Conservation (phyloP, 352 stramenopile species). For the Phytophthora capsici region DNA sequence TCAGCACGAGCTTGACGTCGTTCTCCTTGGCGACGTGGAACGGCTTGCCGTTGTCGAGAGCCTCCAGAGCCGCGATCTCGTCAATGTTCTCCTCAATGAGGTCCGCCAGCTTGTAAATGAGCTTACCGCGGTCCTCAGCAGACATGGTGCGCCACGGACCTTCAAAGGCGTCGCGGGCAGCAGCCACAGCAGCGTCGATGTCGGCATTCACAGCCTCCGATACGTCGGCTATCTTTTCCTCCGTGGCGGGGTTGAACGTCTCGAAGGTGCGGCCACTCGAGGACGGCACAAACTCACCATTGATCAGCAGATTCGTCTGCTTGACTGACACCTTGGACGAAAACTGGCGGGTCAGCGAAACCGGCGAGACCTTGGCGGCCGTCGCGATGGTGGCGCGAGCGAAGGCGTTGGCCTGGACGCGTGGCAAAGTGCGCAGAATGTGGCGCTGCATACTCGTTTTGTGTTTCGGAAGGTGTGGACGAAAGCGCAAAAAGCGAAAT, state of each 20-base stretch:
- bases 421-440: slow-evolving; percentile 41
- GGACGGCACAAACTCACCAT: slow-evolving; percentile 82
- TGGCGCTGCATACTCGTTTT: slow-evolving; percentile 42
- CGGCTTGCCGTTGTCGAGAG: slow-evolving; percentile 95
- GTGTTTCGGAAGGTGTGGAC: slow-evolving; percentile 6
- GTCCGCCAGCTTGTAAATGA: slow-evolving; percentile 55
- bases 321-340: slow-evolving; percentile 44
- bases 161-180: slow-evolving; percentile 66
- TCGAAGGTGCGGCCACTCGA: slow-evolving; percentile 71
- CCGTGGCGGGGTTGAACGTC: slow-evolving; percentile 79
- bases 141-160: slow-evolving; percentile 65
- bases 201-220: slow-evolving; percentile 61
- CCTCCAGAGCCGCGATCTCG: slow-evolving; percentile 87
- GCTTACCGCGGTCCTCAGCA: slow-evolving; percentile 36
- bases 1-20: slow-evolving; percentile 76
- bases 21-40: slow-evolving; percentile 68
- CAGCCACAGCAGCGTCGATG: slow-evolving; percentile 70
- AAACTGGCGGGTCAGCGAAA: slow-evolving; percentile 42
- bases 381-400: slow-evolving; percentile 10
- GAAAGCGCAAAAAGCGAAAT: slow-evolving; percentile 29
- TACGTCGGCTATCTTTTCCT: slow-evolving; percentile 78
- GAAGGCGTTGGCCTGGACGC: slow-evolving; percentile 23
- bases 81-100: slow-evolving; percentile 63
- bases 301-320: slow-evolving; percentile 86
- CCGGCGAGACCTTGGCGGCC: slow-evolving; percentile 31